phyloP scores from a whole-genome alignment of 352 stramenopile genomes.

The Phytopythium litorale region DNA sequence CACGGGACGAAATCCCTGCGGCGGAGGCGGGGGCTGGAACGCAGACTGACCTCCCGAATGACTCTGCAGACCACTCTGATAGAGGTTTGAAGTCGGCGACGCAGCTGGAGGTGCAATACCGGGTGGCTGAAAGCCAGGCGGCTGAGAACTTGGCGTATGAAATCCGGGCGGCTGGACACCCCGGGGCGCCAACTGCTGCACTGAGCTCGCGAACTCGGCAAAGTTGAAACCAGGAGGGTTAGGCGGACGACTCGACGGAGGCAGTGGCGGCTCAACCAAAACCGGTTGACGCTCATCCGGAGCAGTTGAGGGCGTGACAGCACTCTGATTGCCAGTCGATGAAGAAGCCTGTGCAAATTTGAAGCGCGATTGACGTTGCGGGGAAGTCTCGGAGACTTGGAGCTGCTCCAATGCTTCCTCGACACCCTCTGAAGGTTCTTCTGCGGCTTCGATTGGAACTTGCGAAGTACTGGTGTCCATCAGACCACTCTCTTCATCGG shows the following conservation, averaged over 20 bases:
- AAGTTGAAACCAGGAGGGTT: constrained; percentile 34
- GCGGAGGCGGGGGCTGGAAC: constrained; percentile 1
- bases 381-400: constrained; percentile 2
- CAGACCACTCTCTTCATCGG: background rate
- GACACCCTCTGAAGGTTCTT: background rate
- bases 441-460: background rate
- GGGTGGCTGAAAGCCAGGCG: background rate
- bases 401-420: constrained; percentile 13
- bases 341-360: constrained; percentile 7
- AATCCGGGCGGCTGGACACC: background rate
- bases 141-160: background rate
- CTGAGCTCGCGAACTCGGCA: constrained; percentile 35
- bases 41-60: constrained; percentile 2
- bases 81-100: constrained; percentile 6
- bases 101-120: constrained; percentile 7
- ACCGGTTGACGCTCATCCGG: background rate
- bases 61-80: background rate
- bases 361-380: constrained; percentile 9
- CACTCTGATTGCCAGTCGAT: background rate
- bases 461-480: background rate
- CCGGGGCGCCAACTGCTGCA: constrained; percentile 17
- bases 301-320: background rate
- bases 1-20: constrained; percentile 4
- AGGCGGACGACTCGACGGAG: background rate
- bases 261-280: background rate